These are phyloP conservation scores for Trichoderma guizhouense DNA, from an alignment of 2,329 filamentous ascomycete genomes.

Conservation along the genomic window DNA sequence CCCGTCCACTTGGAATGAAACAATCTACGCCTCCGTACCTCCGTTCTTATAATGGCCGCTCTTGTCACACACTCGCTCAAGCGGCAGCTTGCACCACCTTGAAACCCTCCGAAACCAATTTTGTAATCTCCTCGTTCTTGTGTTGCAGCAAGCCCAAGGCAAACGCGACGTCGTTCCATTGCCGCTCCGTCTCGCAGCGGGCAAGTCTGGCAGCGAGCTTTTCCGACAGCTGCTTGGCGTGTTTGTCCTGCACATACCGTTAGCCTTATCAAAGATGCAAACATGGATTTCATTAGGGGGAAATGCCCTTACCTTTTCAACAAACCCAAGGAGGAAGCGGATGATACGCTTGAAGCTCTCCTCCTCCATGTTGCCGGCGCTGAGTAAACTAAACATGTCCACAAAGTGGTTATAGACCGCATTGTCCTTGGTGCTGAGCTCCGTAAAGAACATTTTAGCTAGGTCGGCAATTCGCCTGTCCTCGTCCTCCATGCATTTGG, in stretches of 20 bases:
- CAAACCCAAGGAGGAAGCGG: conserved; percentile 90
- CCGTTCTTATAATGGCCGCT: background rate
- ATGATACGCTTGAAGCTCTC: conserved; percentile 83
- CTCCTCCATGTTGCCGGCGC: conserved; percentile 79
- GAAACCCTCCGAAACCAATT: conserved; percentile 72
- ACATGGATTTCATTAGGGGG: background rate
- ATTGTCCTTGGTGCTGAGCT: conserved; percentile 96
- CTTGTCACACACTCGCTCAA: conserved; percentile 39
- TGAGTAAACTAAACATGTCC: conserved; percentile 94
- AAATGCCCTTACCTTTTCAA: conserved; percentile 75
- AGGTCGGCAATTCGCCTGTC: conserved; percentile 93
- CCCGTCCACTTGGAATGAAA: background rate
- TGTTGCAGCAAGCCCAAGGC: conserved; percentile 85
- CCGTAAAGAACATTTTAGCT: conserved; percentile 96
- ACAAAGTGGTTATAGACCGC: conserved; percentile 99
- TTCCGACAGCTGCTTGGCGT: conserved; percentile 87
- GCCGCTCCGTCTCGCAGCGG: conserved; percentile 85
- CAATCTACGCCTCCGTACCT: background rate
- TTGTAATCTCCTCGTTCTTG: conserved; percentile 86
- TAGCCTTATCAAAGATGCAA: background rate
- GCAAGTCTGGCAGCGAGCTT: conserved; percentile 85
- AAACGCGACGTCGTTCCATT: conserved; percentile 97
- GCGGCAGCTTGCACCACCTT: conserved; percentile 64
- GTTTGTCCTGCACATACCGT: conserved; percentile 71
- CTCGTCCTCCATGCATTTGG: conserved; percentile 95